phyloP scores from a whole-genome alignment of 352 stramenopile genomes.

The Globisporangium apiculatum region DNA sequence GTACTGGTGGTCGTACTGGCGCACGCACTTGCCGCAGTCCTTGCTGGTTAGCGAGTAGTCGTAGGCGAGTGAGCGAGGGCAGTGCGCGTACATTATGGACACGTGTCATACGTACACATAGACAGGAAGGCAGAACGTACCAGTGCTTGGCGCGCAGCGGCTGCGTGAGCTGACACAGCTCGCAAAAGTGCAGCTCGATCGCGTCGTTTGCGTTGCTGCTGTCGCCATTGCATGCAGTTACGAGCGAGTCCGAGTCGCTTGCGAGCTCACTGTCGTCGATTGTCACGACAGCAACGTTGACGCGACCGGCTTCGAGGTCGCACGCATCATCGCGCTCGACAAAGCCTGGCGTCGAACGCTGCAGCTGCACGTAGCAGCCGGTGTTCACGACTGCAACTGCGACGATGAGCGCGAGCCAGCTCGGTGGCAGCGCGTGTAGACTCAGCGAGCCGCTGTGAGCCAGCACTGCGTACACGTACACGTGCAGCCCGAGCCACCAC shows the following conservation, averaged over 20 bases:
- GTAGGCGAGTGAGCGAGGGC: background rate
- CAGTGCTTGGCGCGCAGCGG: constrained; percentile 71
- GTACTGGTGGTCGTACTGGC: constrained; percentile 81
- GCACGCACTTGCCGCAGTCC: constrained; percentile 62
- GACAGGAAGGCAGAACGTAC: constrained; percentile 13
- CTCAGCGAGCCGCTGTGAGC: constrained; percentile 29
- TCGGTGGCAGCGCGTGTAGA: constrained; percentile 21
- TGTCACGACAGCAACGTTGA: background rate
- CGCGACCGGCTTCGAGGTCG: constrained; percentile 17
- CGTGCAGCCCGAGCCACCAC: constrained; percentile 64
- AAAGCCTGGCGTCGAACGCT: constrained; percentile 59
- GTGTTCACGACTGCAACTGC: constrained; percentile 33
- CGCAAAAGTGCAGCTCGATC: constrained; percentile 39
- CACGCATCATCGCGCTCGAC: constrained; percentile 11
- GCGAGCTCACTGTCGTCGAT: constrained; percentile 10
- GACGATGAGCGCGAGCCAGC: constrained; percentile 31
- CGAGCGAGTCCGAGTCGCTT: constrained; percentile 29
- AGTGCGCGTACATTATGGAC: background rate
- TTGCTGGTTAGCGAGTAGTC: constrained; percentile 25
- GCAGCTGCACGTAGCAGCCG: constrained; percentile 40
- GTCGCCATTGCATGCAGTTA: background rate
- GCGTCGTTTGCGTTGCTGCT: background rate
- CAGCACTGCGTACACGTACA: constrained; percentile 47
- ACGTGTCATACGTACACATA: background rate
- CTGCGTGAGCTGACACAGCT: constrained; percentile 50